Conservation (phyloP, 768 basidiomycete species). For the Hypsizygus marmoreus region DNA sequence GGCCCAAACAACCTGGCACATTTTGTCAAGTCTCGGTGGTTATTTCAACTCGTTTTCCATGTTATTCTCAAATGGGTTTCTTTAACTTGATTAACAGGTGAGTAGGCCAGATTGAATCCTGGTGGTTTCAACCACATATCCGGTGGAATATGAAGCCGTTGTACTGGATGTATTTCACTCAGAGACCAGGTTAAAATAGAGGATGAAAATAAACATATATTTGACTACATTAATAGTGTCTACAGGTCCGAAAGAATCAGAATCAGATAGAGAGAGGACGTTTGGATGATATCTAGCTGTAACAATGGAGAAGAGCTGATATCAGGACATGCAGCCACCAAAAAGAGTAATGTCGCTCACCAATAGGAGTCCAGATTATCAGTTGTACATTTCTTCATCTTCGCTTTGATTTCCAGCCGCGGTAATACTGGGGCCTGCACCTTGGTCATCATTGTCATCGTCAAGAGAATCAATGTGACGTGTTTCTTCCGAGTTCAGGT, state of each 20-base stretch:
- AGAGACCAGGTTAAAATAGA: neutral
- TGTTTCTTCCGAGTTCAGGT: no score
- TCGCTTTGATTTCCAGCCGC: neutral
- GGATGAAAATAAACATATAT: no score
- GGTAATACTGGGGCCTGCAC: neutral
- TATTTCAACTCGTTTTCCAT: neutral
- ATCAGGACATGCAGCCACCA: no score
- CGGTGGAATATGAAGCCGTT: no score
- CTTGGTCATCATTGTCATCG: neutral
- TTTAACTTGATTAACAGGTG: neutral
- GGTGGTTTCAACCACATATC: neutral
- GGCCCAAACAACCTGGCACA: neutral
- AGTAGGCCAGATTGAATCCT: neutral
- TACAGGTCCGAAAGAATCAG: no score
- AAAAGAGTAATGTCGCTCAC: no score
- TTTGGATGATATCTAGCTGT: no score
- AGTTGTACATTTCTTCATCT: neutral
- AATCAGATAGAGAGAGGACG: no score
- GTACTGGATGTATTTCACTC: neutral
- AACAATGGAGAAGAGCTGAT: no score
- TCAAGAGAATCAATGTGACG: neutral
- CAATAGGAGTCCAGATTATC: no score
- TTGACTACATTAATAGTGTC: no score
- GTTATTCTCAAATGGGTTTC: neutral
- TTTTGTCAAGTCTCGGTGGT: neutral